phyloP scores from a whole-genome alignment of 148 eudicot species.

The Nepenthes mirabilis region DNA sequence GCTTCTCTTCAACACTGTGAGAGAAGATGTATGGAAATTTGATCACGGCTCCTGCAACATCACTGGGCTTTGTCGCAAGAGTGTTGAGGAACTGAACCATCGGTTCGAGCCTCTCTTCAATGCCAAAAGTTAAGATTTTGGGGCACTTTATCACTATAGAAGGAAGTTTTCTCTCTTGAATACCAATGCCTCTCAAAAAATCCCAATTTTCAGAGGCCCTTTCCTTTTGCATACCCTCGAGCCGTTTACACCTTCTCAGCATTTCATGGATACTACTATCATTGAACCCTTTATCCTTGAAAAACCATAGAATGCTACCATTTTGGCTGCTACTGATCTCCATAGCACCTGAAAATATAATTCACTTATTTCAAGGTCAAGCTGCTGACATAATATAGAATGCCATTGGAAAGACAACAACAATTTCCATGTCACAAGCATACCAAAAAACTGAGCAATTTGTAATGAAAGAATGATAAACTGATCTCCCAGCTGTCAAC shows the following conservation, averaged over 20 bases:
- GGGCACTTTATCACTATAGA: conserved; percentile 67
- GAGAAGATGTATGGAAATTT: conserved; percentile 81
- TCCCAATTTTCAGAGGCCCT: conserved; percentile 76
- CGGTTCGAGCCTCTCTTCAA: conserved; percentile 74
- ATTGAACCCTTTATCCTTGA: conserved; percentile 85
- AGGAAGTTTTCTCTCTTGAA: conserved; percentile 82
- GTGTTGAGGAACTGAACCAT: conserved; percentile 81
- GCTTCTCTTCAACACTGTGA: conserved; percentile 80
- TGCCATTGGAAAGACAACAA: too few relatives aligned
- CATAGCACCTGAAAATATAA: conserved; percentile 36
- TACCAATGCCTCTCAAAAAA: conserved; percentile 71
- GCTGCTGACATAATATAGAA: neutral
- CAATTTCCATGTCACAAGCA: too few relatives aligned
- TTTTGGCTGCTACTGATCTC: conserved; percentile 46
- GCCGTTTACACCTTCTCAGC: conserved; percentile 75
- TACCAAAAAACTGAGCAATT: too few relatives aligned
- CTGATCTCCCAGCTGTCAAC: too few relatives aligned
- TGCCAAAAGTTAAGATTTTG: conserved; percentile 64
- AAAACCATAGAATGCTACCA: conserved; percentile 67
- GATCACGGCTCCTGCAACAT: conserved; percentile 67
- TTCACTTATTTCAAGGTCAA: neutral
- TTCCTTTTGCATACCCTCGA: conserved; percentile 44
- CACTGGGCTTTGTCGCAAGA: conserved; percentile 59
- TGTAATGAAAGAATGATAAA: too few relatives aligned
- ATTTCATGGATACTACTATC: conserved; percentile 65